Evolutionary conservation across 768 basidiomycete species (phyloP), one percentile per base, ranked within the genome.

Genomic region (Coprinellus aureogranulatus): DNA sequence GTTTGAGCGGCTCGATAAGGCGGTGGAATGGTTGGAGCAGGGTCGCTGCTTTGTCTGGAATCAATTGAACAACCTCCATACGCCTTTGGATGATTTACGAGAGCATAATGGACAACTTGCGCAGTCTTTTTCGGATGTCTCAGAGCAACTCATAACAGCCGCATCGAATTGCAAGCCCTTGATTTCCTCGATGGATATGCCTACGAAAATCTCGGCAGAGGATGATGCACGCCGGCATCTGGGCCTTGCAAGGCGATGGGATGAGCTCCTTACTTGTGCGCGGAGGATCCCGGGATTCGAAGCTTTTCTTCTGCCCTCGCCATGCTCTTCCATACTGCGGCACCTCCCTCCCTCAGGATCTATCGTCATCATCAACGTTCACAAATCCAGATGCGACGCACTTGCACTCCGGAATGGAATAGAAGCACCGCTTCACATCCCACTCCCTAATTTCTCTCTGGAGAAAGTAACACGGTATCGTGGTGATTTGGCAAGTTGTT

Each of bases 21-120:
- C 67, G 16, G 62, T 76, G 30, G 72, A 75, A 59, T 66, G 74
- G 66, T 63, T 77, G 4, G 70, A 71, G 37, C 62, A 67, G 47
- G 69, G 71, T 0, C 64, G 70, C 2, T 65, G 65, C 23, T 53
- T 70, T 9, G 58, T 68, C 3, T 73, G 73, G 70, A 61, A 55
- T 26, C 72, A 72, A 37, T 54, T 69, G 0, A 58, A 62, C 22
- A 54, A 65, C 14, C 60, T 69, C 5, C 62, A 65, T 3, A 62
- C 64, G 2, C 59, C 65, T 1, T n/a, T 67, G 2, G 64, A 63
- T 14, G 54, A 59, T 18, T 56, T 69, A 2, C 60, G n/a, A 23
- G 26, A 37, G 1, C 18, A 28, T 8, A 62, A 63, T 26, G 56
- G 67, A n/a, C 55, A 60, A 4, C 65, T 70, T 26, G 66, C 68